These are phyloP conservation scores for Wickerhamomyces mucosus DNA, from an alignment of 805 yeast species.

Conservation along the genomic window DNA sequence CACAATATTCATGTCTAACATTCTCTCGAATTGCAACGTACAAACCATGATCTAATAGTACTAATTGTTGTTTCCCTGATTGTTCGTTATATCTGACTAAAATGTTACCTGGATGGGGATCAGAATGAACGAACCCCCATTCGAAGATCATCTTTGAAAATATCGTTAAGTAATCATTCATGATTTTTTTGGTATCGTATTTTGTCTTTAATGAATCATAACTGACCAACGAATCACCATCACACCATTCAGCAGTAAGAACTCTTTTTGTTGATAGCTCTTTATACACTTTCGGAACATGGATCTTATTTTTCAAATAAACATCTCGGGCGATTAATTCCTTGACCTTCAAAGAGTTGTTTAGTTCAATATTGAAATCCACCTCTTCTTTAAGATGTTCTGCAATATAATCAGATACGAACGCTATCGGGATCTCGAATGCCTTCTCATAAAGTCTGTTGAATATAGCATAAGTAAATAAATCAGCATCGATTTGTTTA, in stretches of 20 bases:
- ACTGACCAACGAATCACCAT: slow-evolving; percentile 51
- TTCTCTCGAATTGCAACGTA: slow-evolving; percentile 43
- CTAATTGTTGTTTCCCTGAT: slow-evolving; percentile 38
- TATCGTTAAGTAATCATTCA: slow-evolving; percentile 38
- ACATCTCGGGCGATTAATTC: slow-evolving; percentile 32
- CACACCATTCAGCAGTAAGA: slow-evolving; percentile 66
- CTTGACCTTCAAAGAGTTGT: slow-evolving; percentile 37
- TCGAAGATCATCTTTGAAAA: slow-evolving; percentile 49
- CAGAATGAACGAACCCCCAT: slow-evolving; percentile 60
- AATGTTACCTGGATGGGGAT: slow-evolving; percentile 77
- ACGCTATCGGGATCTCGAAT: slow-evolving; percentile 55
- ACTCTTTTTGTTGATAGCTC: slow-evolving; percentile 40
- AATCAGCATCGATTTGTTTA: slow-evolving; percentile 52
- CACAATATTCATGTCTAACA: slow-evolving; percentile 47
- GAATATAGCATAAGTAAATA: slow-evolving; percentile 44
- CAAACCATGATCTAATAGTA: slow-evolving; percentile 68
- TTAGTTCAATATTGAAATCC: slow-evolving; percentile 47
- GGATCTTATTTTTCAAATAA: slow-evolving; percentile 30
- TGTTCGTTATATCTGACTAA: slow-evolving; percentile 34
- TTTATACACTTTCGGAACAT: slow-evolving; percentile 46
- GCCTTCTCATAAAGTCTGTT: slow-evolving; percentile 44
- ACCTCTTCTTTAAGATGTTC: slow-evolving; percentile 51
- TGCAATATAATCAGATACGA: slow-evolving; percentile 47
- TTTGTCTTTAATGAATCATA: slow-evolving; percentile 28
- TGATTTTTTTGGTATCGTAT: slow-evolving; percentile 28